These are phyloP conservation scores for Geopyxis carbonaria DNA, from an alignment of 495 filamentous ascomycete species.

Conservation along the genomic window DNA sequence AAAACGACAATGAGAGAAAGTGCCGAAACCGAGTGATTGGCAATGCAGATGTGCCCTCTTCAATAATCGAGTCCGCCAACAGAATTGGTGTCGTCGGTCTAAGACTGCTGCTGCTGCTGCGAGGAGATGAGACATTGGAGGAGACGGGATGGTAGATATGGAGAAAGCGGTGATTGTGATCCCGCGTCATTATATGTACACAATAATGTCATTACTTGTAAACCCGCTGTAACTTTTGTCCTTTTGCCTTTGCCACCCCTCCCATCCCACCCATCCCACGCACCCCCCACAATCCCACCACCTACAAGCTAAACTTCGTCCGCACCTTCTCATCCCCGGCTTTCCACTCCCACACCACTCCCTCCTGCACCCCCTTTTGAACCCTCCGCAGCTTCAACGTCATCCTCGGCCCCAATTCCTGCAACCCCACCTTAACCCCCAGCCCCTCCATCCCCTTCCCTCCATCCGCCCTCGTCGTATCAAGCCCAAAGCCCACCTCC, in stretches of 20 bases:
- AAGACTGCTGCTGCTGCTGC: too few species aligned
- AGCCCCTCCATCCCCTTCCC: slow-evolving; percentile 60
- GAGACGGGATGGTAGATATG: background rate
- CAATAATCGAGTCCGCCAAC: too few species aligned
- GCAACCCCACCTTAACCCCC: slow-evolving; percentile 64
- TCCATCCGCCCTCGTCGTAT: slow-evolving; percentile 40
- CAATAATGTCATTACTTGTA: background rate
- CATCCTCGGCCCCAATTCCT: slow-evolving; percentile 71
- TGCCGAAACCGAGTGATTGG: too few species aligned
- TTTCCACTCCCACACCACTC: slow-evolving; percentile 81
- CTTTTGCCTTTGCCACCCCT: background rate
- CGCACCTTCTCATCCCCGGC: slow-evolving; percentile 79
- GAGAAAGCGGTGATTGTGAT: too few species aligned
- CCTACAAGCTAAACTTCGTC: slow-evolving; percentile 80
- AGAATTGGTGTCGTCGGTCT: too few species aligned
- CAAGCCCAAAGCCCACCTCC: slow-evolving; percentile 37
- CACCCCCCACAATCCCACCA: too few species aligned
- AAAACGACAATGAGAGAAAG: too few species aligned
- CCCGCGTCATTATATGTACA: too few species aligned
- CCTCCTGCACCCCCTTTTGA: slow-evolving; percentile 64
- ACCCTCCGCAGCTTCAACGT: slow-evolving; percentile 80
- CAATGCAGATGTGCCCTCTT: too few species aligned
- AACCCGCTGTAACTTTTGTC: background rate
- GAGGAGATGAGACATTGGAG: too few species aligned
- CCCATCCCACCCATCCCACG: background rate